Evolutionary conservation across 768 basidiomycete species (phyloP).

Genomic region (Tylopilus vinaceipallidus): DNA sequence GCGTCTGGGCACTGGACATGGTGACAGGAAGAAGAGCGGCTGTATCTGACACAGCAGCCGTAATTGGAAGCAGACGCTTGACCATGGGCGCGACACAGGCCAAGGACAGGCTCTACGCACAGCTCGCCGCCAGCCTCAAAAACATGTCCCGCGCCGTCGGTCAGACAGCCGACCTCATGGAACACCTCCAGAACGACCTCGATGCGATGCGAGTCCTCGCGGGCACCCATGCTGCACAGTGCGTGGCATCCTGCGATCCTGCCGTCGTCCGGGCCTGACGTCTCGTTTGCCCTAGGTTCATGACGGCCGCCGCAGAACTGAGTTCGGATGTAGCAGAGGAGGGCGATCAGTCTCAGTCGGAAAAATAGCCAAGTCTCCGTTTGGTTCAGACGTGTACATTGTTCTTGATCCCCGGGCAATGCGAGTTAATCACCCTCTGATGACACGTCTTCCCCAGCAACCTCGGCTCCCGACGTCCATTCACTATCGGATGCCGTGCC

Average conservation of each 20-base stretch:
- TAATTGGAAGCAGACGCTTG: neutral
- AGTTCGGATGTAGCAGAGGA: slow-evolving; percentile 31
- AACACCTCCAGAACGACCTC: slow-evolving; percentile 71
- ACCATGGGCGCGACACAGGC: slow-evolving; percentile 62
- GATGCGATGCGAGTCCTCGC: slow-evolving; percentile 79
- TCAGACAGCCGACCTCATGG: slow-evolving; percentile 76
- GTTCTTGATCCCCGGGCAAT: no score
- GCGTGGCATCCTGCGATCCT: slow-evolving; percentile 23
- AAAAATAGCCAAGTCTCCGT: slow-evolving; percentile 3
- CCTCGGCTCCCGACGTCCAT: no score
- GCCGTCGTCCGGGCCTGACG: neutral
- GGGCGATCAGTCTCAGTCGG: slow-evolving; percentile 6
- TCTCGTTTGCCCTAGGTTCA: slow-evolving; percentile 37
- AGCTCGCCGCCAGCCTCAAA: slow-evolving; percentile 66
- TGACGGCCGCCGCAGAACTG: slow-evolving; percentile 48
- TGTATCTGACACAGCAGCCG: no score
- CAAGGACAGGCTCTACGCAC: slow-evolving; percentile 79
- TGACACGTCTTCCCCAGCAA: no score
- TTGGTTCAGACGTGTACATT: no score
- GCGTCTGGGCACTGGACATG: slow-evolving; percentile 21
- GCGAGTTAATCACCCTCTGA: no score
- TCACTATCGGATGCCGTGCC: no score
- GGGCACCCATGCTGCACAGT: slow-evolving; percentile 82
- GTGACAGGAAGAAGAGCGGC: slow-evolving; percentile 11
- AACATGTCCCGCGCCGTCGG: slow-evolving; percentile 65